Conservation (phyloP, 345 rosid species). For the Eucalyptus cladocalyx region DNA sequence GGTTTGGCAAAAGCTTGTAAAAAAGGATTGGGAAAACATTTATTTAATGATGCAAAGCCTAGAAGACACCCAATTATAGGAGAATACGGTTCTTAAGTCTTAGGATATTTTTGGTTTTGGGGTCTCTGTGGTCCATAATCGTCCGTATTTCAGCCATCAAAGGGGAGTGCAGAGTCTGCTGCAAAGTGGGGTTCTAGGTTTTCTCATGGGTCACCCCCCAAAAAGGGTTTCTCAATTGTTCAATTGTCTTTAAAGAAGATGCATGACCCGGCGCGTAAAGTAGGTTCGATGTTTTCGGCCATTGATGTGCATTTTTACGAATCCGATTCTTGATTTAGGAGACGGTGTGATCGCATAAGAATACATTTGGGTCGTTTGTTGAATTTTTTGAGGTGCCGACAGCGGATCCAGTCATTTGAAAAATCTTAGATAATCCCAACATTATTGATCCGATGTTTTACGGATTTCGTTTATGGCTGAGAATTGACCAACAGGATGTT, state of each 20-base stretch:
- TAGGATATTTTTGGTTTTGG: neutral
- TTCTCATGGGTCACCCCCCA: neutral
- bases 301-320: neutral
- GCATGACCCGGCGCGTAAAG: neutral
- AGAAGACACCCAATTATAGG: neutral
- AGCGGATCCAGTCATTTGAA: neutral
- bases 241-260: neutral
- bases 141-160: neutral
- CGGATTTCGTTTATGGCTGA: neutral
- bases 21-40: neutral
- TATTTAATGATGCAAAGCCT: neutral
- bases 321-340: neutral
- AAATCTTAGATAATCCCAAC: neutral
- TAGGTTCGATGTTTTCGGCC: neutral
- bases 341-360: neutral
- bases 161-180: neutral
- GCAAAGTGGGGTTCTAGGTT: neutral
- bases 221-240: neutral
- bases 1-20: neutral
- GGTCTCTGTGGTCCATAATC: neutral
- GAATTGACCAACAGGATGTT: neutral
- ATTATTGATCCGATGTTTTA: neutral
- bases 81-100: neutral
- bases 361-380: neutral
- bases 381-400: neutral